phyloP scores from a whole-genome alignment of 2,329 filamentous ascomycete genomes.

The Trichoderma polysporum region DNA sequence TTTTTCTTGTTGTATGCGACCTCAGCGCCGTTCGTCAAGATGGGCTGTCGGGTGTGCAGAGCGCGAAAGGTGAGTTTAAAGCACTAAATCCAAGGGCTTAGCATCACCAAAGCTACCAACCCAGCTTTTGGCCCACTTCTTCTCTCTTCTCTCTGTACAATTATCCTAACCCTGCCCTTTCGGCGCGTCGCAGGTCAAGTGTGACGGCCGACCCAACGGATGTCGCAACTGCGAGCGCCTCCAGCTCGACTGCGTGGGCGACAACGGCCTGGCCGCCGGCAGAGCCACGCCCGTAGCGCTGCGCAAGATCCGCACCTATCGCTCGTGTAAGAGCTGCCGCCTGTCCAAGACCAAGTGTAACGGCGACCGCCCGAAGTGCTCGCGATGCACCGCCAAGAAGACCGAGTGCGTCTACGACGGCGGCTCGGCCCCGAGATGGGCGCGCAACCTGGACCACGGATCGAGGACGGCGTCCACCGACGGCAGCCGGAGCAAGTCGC shows the following conservation, averaged over 20 bases:
- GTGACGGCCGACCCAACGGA: conserved; percentile 42
- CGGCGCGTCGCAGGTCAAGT: conserved; percentile 38
- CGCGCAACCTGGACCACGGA: conserved; percentile 34
- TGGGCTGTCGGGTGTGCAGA: conserved; percentile 44
- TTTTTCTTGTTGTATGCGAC: not conserved
- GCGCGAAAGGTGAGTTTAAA: conserved; percentile 41
- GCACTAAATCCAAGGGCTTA: not conserved
- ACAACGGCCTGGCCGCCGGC: conserved; percentile 33
- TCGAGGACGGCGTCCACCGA: conserved; percentile 13
- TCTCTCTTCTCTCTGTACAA: not conserved
- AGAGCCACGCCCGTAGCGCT: conserved; percentile 32
- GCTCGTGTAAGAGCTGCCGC: conserved; percentile 41
- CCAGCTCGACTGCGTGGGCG: conserved; percentile 42
- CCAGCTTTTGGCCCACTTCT: not conserved
- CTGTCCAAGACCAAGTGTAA: conserved; percentile 45
- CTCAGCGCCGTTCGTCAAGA: conserved; percentile 24
- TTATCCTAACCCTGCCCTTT: conserved; percentile 10
- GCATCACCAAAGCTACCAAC: not conserved
- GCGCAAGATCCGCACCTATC: conserved; percentile 43
- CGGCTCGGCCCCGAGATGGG: conserved; percentile 39
- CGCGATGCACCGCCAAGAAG: conserved; percentile 36
- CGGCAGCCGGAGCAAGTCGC: conserved; percentile 17
- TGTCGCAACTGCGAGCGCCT: conserved; percentile 45
- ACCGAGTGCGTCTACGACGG: conserved; percentile 42
- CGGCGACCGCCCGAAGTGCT: conserved; percentile 41